Base-by-base conservation (phyloP, 768 basidiomycete species). In the Boletus speciosus region DNA sequence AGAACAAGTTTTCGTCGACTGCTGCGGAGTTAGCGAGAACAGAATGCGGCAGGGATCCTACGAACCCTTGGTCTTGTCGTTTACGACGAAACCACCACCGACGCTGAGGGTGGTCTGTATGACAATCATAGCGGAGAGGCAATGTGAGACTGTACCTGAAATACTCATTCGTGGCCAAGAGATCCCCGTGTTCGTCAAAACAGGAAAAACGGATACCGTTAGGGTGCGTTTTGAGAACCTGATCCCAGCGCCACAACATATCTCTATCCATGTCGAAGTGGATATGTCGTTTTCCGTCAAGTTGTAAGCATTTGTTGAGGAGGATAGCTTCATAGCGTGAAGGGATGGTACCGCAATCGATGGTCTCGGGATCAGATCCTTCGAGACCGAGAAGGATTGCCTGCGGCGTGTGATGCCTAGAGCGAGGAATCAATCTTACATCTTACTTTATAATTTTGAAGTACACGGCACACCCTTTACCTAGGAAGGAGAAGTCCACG, bases 1-100 rank as follows among this genome's bases (percentile, higher is more conserved):
- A 98, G 68, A 91, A 98, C 57, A 97, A 66, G 66, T 98, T 98
- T 73, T 98, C 95, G 61, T 93, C 93, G 51, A 86, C 91, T 89
- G 52, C 1, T 38, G 47, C 4, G 52, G 44, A 11, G 36, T 66
- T 5, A 45, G 52, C 12, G 12, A 35, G 48, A 47, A 52, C 12
- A 37, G 10, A 23, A 41, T 39, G 25, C 10, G 16, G 29, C 5
- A n/a, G 6, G 43, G 37, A 42, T 25, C 11, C 6, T 15, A 41
- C 58, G 54, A 60, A 86, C 90, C 85, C 77, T 94, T 88, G 2
- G 93, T 97, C 68, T 93, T 90, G 38, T 94, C 90, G 63, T 97
- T 97, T 25, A 97, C 93, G 4, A 96, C 93, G 66, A 96, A 97
- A 3, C 93, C 93, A 41, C 93, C 93, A 3, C 93, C 93, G 46